Evolutionary conservation across 1,284 basidiomycete genomes (phyloP), one percentile per base, ranked within the genome.

Genomic region (Tilletiopsis washingtonensis): DNA sequence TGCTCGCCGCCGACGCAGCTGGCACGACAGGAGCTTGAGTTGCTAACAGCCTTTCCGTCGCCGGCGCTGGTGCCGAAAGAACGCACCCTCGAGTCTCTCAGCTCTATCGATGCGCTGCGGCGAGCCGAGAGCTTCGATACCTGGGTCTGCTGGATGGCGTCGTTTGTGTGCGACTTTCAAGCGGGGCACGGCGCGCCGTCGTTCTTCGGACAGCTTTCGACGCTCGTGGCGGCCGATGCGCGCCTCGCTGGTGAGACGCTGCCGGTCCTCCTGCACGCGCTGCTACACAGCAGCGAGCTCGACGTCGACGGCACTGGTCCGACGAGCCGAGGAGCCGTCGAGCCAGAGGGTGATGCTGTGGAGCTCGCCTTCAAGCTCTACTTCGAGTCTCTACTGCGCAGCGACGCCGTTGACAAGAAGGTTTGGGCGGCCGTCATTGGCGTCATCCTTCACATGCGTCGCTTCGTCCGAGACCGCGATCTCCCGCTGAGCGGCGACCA

Each of bases 381-480:
- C n/a, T n/a, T n/a, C n/a, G n/a, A n/a, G n/a, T n/a, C n/a, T n/a
- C n/a, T n/a, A n/a, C n/a, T n/a, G n/a, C n/a, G n/a, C n/a, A n/a
- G n/a, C n/a, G n/a, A n/a, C n/a, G n/a, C n/a, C n/a, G n/a, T n/a
- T n/a, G n/a, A 77, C 56, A 70, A 76, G 1, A 62, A 74, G 9
- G 83, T 81, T 59, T 76, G 82, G 51, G 78, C 78, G 44, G 79
- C 81, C 6, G 79, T 97, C 53, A 81, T 97, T 42, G 81, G 85
- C 45, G 79, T 84, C 37, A 76, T 91, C n/a, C 77, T 94, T 11
- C 82, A 93, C 67, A 78, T 97, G 17, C 85, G 91, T 9, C 76
- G 82, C 62, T 62, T 32, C 79, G 79, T 2, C 71, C 73, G 14
- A 72, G 43, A 45, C 14, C n/a, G n/a, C n/a, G 45, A 50, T 19